These are phyloP conservation scores for Suhomyces taliae DNA, from an alignment of 1,139 yeast species.

Conservation along the genomic window DNA sequence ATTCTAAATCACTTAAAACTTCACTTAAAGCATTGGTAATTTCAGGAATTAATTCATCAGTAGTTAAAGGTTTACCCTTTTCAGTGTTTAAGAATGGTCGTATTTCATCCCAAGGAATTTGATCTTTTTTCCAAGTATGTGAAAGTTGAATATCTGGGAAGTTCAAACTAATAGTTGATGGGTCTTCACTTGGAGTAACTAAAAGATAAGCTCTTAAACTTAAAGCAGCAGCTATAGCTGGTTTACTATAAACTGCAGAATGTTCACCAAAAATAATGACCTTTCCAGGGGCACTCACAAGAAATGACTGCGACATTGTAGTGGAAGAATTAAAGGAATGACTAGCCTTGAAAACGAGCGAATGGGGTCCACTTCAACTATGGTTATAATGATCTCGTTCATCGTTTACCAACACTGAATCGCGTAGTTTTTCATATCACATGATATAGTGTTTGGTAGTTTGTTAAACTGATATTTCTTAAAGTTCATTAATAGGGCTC, in stretches of 20 bases:
- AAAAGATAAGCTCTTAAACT: constrained; percentile 78
- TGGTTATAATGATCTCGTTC: too few relatives aligned
- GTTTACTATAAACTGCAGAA: constrained; percentile 90
- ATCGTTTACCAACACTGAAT: too few relatives aligned
- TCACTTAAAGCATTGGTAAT: constrained; percentile 50
- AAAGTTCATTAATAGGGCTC: background rate
- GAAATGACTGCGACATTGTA: constrained; percentile 41
- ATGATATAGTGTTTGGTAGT: too few relatives aligned
- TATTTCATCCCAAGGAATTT: constrained; percentile 61
- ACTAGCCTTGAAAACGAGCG: too few relatives aligned
- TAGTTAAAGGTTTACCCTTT: constrained; percentile 40
- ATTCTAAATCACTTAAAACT: constrained; percentile 45
- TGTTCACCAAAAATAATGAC: constrained; percentile 97
- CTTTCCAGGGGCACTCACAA: constrained; percentile 94
- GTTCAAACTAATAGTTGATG: constrained; percentile 54
- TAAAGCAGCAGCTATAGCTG: constrained; percentile 89
- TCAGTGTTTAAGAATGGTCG: constrained; percentile 19
- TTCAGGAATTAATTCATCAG: constrained; percentile 61
- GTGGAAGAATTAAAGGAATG: too few relatives aligned
- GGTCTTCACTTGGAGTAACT: constrained; percentile 47
- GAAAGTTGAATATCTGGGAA: constrained; percentile 80
- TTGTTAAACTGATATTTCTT: too few relatives aligned
- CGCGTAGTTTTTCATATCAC: too few relatives aligned
- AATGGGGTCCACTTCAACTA: too few relatives aligned
- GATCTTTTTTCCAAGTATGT: constrained; percentile 58